Base-by-base conservation (phyloP, 441 rosid species). In the Sinapis alba region DNA sequence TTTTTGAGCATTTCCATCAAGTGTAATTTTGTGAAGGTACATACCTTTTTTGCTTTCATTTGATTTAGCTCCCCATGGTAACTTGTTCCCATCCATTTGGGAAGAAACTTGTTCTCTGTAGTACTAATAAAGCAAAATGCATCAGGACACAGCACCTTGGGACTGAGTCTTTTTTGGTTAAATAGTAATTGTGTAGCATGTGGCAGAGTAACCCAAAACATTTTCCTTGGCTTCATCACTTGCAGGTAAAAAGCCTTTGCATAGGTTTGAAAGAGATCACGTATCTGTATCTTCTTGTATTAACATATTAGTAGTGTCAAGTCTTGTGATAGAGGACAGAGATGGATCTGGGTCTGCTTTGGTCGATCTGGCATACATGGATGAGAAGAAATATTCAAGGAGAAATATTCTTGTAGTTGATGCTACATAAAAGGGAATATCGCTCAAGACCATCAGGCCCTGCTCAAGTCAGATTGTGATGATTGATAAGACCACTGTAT, bases 281-380 rank as follows among this genome's bases (percentile, higher is more conserved):
- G 19, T 50, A 24, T 18, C 21, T 66, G 73, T 72, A 36, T 76
- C 62, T 67, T 15, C 54, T 16, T 64, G 61, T 43, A 56, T 43
- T 23, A 58, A 50, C 24, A 64, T 32, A 38, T 26, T 24, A 36
- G 19, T 21, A 19, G 27, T 36, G 41, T 59, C 24, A 26, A 59
- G 47, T 65, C 59, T 65, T 71, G 58, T 36, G 16, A 20, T 90
- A 95, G 98, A 89, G 92, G 82, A 96, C 97, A 24, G 99, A 96
- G 83, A 82, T 85, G 73, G 93, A 87, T 65, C 86, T 32, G 97
- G 76, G 97, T 91, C 38, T 96, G 98, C 89, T 93, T 93, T 77
- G 99, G 99, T 81, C 90, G 96, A 84, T 96, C 98, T 51, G 97
- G 99, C 41, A 93, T 93, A 84, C 99, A 96, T 79, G 99, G 99